Conservation (phyloP, 768 basidiomycete species). For the Leccinum pellstonianum region DNA sequence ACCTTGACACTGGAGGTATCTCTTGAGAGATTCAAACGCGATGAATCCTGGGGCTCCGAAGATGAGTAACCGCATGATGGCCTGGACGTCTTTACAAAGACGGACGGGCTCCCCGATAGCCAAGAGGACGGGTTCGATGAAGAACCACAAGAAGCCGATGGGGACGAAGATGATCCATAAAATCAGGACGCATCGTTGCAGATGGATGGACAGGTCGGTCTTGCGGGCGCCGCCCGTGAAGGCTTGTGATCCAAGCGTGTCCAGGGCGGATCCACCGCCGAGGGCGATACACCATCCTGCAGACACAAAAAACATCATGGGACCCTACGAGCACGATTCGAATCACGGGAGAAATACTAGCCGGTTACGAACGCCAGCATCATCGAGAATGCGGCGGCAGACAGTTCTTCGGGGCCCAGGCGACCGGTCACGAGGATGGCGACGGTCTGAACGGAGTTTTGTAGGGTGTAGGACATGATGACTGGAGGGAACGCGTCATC, state of each 20-base stretch:
- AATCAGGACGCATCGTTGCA: too few relatives aligned
- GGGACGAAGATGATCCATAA: too few relatives aligned
- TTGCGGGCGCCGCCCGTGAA: slow-evolving; percentile 61
- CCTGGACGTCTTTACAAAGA: slow-evolving; percentile 61
- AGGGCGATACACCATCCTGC: slow-evolving; percentile 76
- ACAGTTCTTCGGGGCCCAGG: slow-evolving; percentile 67
- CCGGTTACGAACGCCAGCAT: slow-evolving; percentile 82
- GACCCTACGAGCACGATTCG: slow-evolving; percentile 38
- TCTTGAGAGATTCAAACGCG: slow-evolving; percentile 75
- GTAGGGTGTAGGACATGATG: slow-evolving; percentile 66
- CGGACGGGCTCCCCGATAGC: slow-evolving; percentile 57
- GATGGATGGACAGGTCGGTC: slow-evolving; percentile 54
- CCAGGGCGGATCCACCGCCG: slow-evolving; percentile 75
- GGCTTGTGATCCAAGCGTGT: slow-evolving; percentile 75
- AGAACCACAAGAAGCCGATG: slow-evolving; percentile 60
- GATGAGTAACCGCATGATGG: slow-evolving; percentile 62
- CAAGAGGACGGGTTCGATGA: slow-evolving; percentile 60
- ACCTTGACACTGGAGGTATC: slow-evolving; percentile 81
- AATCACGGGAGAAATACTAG: slow-evolving; percentile 42
- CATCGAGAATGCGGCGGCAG: slow-evolving; percentile 67
- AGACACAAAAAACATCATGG: slow-evolving; percentile 41
- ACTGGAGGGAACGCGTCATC: slow-evolving; percentile 38
- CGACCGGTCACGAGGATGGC: slow-evolving; percentile 64
- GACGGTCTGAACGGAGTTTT: slow-evolving; percentile 71
- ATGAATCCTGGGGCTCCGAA: slow-evolving; percentile 71